Conservation (phyloP, 2,329 filamentous ascomycete species). For the Fusarium liriodendri region DNA sequence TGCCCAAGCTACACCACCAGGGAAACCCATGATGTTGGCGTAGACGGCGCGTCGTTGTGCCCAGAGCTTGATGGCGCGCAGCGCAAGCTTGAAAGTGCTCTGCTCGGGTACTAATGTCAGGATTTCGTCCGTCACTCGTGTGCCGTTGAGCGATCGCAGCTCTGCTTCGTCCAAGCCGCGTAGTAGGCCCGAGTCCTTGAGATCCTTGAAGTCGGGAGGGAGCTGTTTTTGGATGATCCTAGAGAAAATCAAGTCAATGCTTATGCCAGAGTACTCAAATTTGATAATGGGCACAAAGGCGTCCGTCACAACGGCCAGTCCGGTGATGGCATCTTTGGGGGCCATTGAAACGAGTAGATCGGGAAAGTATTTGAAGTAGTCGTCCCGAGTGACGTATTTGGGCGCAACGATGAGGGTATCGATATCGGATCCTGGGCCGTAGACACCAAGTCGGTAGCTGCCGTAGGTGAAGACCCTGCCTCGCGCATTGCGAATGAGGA, state of each 20-base stretch:
- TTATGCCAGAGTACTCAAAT: conserved; percentile 89
- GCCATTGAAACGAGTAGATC: conserved; percentile 80
- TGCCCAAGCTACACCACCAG: conserved; percentile 96
- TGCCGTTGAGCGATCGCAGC: conserved; percentile 91
- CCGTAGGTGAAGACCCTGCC: conserved; percentile 97
- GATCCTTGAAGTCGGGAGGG: conserved; percentile 71
- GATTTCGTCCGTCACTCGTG: conserved; percentile 93
- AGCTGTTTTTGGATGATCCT: conserved; percentile 78
- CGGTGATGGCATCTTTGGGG: conserved; percentile 81
- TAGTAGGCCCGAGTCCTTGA: conserved; percentile 86
- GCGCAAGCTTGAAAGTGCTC: conserved; percentile 87
- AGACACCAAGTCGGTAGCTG: conserved; percentile 94
- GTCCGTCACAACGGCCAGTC: conserved; percentile 86
- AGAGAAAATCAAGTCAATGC: conserved; percentile 93
- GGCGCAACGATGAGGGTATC: conserved; percentile 94
- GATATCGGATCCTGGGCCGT: conserved; percentile 95
- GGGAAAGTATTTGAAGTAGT: conserved; percentile 95
- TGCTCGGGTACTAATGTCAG: conserved; percentile 88
- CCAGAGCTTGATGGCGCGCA: conserved; percentile 96
- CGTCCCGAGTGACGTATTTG: conserved; percentile 86
- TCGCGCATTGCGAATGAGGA: conserved; percentile 83
- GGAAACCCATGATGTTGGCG: conserved; percentile 95
- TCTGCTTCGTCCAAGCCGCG: conserved; percentile 89
- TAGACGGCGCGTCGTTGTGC: conserved; percentile 93
- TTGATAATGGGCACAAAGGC: conserved; percentile 98